Evolutionary conservation across 2,329 filamentous ascomycete species (phyloP).

Genomic region (Exophiala sp.): DNA sequence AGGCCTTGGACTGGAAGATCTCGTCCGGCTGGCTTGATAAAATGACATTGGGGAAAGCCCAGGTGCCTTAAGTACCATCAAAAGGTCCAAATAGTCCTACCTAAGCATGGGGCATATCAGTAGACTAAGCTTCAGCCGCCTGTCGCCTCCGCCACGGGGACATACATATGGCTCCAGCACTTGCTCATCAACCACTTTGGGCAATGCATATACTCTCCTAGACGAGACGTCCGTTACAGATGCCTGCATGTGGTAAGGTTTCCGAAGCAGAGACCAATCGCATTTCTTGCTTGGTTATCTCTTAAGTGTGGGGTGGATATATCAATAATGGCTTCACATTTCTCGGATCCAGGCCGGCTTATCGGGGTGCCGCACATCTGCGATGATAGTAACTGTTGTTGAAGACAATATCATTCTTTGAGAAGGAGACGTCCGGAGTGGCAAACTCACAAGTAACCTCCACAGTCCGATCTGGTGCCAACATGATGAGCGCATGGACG

Average conservation of each 20-base stretch:
- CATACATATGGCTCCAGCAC: not conserved
- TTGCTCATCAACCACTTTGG: not conserved
- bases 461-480: too few species aligned
- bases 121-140: not conserved
- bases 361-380: not conserved
- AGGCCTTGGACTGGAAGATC: not conserved
- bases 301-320: not conserved
- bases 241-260: not conserved
- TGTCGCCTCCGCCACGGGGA: not conserved
- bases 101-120: not conserved
- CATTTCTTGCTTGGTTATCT: not conserved
- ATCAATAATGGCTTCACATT: not conserved
- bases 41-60: not conserved
- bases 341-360: not conserved
- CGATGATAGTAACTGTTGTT: not conserved
- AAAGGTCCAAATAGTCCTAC: not conserved
- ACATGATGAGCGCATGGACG: too few species aligned
- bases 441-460: too few species aligned
- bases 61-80: not conserved
- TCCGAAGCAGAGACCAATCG: not conserved
- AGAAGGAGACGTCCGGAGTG: too few species aligned
- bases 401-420: not conserved
- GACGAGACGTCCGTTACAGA: not conserved
- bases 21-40: not conserved
- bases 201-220: not conserved